Percentiles rank a stretch among this genome's conserved stretches.
phyloP scores from a whole-genome alignment of 306 rosid genomes.

The Dalbergia cochinchinensis region DNA sequence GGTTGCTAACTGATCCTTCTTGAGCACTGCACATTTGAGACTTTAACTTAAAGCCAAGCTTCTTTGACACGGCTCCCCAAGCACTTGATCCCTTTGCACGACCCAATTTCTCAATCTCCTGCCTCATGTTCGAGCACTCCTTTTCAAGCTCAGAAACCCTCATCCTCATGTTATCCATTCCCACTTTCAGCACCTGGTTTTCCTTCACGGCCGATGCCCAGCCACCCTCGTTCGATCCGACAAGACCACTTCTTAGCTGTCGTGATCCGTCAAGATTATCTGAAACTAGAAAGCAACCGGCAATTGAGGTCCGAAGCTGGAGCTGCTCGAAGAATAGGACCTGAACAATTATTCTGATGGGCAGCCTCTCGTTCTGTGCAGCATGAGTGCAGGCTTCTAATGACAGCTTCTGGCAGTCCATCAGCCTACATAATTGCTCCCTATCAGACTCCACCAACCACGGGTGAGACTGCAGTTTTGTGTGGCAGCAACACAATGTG shows the following conservation, averaged over 20 bases:
- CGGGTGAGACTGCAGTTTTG: constrained; percentile 87
- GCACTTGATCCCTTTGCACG: constrained; percentile 67
- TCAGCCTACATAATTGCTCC: constrained; percentile 88
- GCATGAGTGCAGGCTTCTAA: constrained; percentile 99
- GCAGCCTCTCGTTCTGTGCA: constrained; percentile 95
- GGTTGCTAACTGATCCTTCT: constrained; percentile 90
- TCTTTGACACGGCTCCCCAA: constrained; percentile 90
- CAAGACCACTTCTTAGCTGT: constrained; percentile 82
- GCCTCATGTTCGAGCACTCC: constrained; percentile 96
- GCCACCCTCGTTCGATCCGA: constrained; percentile 83
- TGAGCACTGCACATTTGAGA: constrained; percentile 99
- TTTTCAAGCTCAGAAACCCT: constrained; percentile 97
- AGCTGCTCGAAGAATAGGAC: constrained; percentile 99
- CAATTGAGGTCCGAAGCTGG: constrained; percentile 94
- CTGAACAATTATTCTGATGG: constrained; percentile 91
- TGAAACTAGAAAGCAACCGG: constrained; percentile 90
- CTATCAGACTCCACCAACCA: constrained; percentile 95
- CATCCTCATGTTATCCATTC: constrained; percentile 98
- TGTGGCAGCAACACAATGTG: constrained; percentile 36
- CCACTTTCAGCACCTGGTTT: constrained; percentile 95
- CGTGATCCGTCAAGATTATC: constrained; percentile 94
- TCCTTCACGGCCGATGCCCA: constrained; percentile 95
- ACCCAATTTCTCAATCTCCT: constrained; percentile 91
- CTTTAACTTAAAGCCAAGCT: constrained; percentile 85
- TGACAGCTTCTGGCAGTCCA: constrained; percentile 99